Base-by-base conservation (phyloP, 495 filamentous ascomycete species). In the Cetradonia linearis region DNA sequence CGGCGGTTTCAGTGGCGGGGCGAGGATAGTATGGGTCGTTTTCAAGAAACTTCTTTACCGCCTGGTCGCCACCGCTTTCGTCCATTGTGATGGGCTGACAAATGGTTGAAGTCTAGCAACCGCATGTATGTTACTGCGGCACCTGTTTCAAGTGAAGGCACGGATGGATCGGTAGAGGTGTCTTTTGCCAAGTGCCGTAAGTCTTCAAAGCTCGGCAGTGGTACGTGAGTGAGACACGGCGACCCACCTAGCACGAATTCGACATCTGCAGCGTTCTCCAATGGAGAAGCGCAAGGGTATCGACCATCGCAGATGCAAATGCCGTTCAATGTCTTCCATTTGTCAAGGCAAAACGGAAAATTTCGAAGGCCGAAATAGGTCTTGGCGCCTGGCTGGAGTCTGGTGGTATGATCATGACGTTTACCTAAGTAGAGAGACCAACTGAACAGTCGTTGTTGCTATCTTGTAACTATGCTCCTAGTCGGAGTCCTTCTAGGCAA, bases 221-320 rank as follows among this genome's bases (percentile, higher is more conserved):
- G 50, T n/a, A 37, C 37, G 23, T 55, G 33, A 50, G 48, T 47
- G 36, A 56, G 34, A 60, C 49, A 48, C 27, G 62, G 62, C 14
- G 55, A 56, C 16, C 62, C 53, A 11, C 69, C 75, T 8, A 81
- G 73, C 28, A 80, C 76, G 62, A 79, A 80, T 54, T 81, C 78
- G 36, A 80, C 67, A 56, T 78, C 78, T 33, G 72, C 73, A 2
- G 67, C 75, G 60, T 81, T 7, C 63, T 38, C 77, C 76, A 81
- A 36, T 78, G 70, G 34, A 78, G 62, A 23, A 74, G 66, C 0
- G 78, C 77, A 0, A 79, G 65, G 0, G 73, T 65, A 20, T 76
- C 68, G 0, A 70, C 77, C 71, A 80, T 76, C 4, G 62, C 60
- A 23, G 38, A 56, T 13, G 66, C 64, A 50, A 67, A 69, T 0